Base-by-base conservation (phyloP, 2,329 filamentous ascomycete species). In the Aspergillus clavatus region DNA sequence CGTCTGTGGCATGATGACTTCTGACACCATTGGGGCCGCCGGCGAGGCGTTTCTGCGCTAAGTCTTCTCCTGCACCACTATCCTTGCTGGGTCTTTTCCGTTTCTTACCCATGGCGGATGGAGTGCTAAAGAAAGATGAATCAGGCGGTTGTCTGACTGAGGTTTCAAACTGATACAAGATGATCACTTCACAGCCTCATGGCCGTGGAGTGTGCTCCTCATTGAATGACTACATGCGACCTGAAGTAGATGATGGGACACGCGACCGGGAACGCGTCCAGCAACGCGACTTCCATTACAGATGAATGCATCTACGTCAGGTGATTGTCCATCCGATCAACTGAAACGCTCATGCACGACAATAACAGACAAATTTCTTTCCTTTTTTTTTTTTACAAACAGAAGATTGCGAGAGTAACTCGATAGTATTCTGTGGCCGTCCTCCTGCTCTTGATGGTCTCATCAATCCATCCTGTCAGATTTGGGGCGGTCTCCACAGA, bases 1-100 rank as follows among this genome's bases (percentile, higher is more conserved):
- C 33, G 37, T 33, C 22, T 44, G 51, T 44, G 38, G 27, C 29
- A 18, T 43, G 45, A 18, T 47, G 36, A 26, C 35, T 39, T 43
- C 43, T 58, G 50, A 55, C 57, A 55, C 50, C 38, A 19, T 31
- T 28, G 38, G 55, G 29, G 41, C 52, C 29, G 40, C 43, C 31
- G 53, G 52, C 63, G 58, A 43, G 57, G 60, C 49, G 63, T 55
- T 35, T 48, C 51, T 53, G 58, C 51, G 47, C 56, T 50, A 26
- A 27, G 44, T 46, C 18, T 35, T 19, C 31, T 27, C 43, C 43
- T 46, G 50, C 44, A 38, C 47, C 47, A 28, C 40, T 35, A 33
- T 54, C 43, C 48, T 59, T 67, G 37, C 50, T 36, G 45, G 66
- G 58, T 53, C 71, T 66, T 58, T 74, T 75, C 47, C 72, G 60